Evolutionary conservation across 2,329 filamentous ascomycete species (phyloP).

Genomic region (Pseudogymnoascus sp.): DNA sequence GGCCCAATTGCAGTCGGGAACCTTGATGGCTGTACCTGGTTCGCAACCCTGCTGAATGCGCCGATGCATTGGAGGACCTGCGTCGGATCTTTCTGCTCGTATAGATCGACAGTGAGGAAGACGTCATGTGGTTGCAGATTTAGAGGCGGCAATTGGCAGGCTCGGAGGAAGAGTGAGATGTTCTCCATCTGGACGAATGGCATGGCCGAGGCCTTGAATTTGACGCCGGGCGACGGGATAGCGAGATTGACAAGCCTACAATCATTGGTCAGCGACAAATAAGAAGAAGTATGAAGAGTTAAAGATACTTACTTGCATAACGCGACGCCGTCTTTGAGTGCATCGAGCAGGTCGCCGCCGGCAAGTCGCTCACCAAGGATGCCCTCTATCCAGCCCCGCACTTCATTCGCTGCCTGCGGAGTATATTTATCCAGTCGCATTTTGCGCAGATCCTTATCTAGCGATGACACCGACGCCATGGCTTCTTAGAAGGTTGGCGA

Average conservation of each 20-base stretch:
- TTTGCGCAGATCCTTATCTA: conserved; percentile 92
- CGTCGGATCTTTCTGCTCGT: conserved; percentile 88
- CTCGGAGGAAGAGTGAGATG: conserved; percentile 88
- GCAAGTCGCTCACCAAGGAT: conserved; percentile 66
- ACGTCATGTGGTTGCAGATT: conserved; percentile 88
- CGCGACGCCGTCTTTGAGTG: conserved; percentile 80
- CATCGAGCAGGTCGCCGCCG: conserved; percentile 69
- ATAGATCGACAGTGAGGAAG: conserved; percentile 94
- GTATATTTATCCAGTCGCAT: conserved; percentile 91
- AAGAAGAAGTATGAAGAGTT: background rate
- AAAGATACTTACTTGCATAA: conserved; percentile 69
- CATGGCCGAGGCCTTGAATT: conserved; percentile 84
- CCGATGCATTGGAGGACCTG: conserved; percentile 90
- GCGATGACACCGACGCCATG: conserved; percentile 89
- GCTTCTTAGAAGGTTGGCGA: background rate
- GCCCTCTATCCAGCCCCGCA: conserved; percentile 75
- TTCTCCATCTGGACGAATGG: conserved; percentile 99
- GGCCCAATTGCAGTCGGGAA: conserved; percentile 73
- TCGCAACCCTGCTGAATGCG: conserved; percentile 82
- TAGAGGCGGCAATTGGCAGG: conserved; percentile 76
- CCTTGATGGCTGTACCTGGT: conserved; percentile 60
- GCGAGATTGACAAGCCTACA: conserved; percentile 69
- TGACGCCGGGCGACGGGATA: conserved; percentile 67
- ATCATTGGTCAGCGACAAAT: background rate
- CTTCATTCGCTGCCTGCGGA: conserved; percentile 79